Percentiles rank a stretch among this genome's conserved stretches.
These are phyloP conservation scores for Paralagenidium karlingii DNA, from an alignment of 352 stramenopile genomes.

Conservation along the genomic window DNA sequence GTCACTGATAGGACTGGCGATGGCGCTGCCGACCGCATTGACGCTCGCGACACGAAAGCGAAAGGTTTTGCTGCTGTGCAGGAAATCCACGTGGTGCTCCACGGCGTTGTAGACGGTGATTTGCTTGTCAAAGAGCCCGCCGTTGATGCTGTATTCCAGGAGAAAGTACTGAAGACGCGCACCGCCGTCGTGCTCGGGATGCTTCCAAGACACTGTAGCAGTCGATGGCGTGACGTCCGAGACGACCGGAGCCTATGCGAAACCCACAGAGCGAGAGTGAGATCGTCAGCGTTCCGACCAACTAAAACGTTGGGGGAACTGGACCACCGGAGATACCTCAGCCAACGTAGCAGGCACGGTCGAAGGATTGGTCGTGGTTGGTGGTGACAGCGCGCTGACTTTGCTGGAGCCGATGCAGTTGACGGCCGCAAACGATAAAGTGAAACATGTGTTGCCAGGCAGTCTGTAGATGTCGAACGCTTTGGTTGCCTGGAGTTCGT, in stretches of 20 bases:
- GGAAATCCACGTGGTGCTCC: conserved; percentile 23
- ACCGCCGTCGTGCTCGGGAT: conserved; percentile 37
- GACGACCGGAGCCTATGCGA: conserved; percentile 14
- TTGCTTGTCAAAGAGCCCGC: conserved; percentile 16
- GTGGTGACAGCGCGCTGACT: conserved; percentile 18
- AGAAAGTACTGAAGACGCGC: conserved; percentile 22
- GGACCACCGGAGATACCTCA: no score
- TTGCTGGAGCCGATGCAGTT: conserved; percentile 32
- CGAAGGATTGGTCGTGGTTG: conserved; percentile 21
- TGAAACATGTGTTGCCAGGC: conserved; percentile 28
- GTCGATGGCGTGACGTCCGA: conserved; percentile 28
- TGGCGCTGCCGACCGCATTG: conserved; percentile 23
- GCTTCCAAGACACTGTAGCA: conserved; percentile 21
- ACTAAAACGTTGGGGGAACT: no score
- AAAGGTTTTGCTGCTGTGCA: conserved; percentile 41
- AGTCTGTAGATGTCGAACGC: conserved; percentile 18
- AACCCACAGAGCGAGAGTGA: no score
- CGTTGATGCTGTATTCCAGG: conserved; percentile 31
- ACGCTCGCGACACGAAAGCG: conserved; percentile 31
- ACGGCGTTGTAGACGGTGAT: conserved; percentile 13
- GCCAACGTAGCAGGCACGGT: conserved; percentile 21
- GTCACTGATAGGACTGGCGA: conserved; percentile 20
- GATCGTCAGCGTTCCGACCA: background rate
- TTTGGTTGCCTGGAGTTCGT: background rate
- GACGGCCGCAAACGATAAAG: conserved; percentile 18